Percentiles rank a stretch among this genome's conserved stretches.
Conservation (phyloP, 2,329 filamentous ascomycete genomes). For the Clarireedia hainanense region DNA sequence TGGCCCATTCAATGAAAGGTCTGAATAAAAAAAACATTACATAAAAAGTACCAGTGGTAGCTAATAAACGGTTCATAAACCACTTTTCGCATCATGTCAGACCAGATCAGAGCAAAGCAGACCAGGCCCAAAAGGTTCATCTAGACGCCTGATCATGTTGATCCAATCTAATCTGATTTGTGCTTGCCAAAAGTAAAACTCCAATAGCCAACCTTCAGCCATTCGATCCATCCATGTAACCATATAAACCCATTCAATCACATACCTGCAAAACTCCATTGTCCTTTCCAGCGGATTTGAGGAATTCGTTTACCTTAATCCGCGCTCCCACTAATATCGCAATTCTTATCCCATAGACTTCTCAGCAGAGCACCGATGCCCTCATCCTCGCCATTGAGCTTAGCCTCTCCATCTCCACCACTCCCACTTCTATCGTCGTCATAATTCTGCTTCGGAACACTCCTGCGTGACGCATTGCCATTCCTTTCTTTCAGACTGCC, state of each 20-base stretch:
- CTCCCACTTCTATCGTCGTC: slow-evolving; percentile 21
- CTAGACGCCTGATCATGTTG: too few relatives aligned
- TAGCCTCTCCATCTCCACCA: slow-evolving; percentile 21
- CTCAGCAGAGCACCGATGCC: slow-evolving; percentile 42
- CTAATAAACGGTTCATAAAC: too few relatives aligned
- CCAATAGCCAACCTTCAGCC: not conserved
- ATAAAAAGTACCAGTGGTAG: too few relatives aligned
- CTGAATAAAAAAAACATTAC: too few relatives aligned
- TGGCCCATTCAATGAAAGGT: too few relatives aligned
- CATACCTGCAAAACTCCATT: not conserved
- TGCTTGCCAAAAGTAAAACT: too few relatives aligned
- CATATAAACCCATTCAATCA: not conserved
- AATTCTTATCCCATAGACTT: slow-evolving; percentile 54
- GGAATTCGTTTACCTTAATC: slow-evolving; percentile 16
- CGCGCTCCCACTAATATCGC: slow-evolving; percentile 46
- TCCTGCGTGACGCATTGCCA: slow-evolving; percentile 14
- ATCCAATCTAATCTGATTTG: too few relatives aligned
- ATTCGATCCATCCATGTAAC: not conserved
- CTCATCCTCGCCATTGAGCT: slow-evolving; percentile 21
- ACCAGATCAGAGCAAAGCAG: too few relatives aligned
- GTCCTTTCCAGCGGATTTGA: not conserved
- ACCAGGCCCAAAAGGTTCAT: too few relatives aligned
- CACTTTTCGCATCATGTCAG: too few relatives aligned
- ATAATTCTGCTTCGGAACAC: slow-evolving; percentile 35
- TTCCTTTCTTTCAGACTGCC: slow-evolving; percentile 6